A percentile compares a stretch with the other conserved stretches of the same genome.
These are phyloP conservation scores for Mesembryanthemum crystallinum DNA, from an alignment of 148 eudicot genomes.

Conservation along the genomic window DNA sequence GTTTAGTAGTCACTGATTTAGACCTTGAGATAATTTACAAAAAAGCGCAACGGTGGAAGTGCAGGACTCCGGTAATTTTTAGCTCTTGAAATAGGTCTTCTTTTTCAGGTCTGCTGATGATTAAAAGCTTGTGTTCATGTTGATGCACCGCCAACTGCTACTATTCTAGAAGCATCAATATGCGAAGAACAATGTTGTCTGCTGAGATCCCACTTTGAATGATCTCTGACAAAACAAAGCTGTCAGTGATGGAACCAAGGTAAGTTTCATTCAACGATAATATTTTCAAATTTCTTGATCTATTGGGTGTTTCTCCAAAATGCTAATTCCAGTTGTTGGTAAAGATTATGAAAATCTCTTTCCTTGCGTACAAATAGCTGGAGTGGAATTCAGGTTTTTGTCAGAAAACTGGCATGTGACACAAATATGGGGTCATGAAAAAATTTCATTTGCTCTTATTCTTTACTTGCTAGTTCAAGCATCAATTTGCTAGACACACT, in stretches of 20 bases:
- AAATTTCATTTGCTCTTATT: neutral
- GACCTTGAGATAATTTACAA: neutral
- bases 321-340: neutral
- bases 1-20: neutral
- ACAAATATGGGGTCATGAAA: neutral
- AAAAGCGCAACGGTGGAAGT: too few species aligned
- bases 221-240: neutral
- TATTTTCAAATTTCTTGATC: neutral
- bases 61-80: neutral
- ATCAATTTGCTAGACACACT: conserved; percentile 8
- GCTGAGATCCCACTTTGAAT: neutral
- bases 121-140: neutral
- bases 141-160: neutral
- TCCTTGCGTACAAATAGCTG: neutral
- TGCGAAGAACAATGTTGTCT: too few species aligned
- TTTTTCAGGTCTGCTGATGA: neutral
- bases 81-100: neutral
- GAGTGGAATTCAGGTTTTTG: conserved; percentile 2
- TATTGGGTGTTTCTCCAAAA: neutral
- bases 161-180: neutral
- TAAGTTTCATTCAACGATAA: neutral
- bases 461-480: neutral
- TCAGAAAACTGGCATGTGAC: conserved; percentile 12
- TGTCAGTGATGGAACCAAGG: conserved; percentile 10
- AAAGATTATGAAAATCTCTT: conserved; percentile 8